Percentiles rank a stretch among this genome's conserved stretches.
Conservation (phyloP, 2,329 filamentous ascomycete genomes). For the Penicillium sp. region DNA sequence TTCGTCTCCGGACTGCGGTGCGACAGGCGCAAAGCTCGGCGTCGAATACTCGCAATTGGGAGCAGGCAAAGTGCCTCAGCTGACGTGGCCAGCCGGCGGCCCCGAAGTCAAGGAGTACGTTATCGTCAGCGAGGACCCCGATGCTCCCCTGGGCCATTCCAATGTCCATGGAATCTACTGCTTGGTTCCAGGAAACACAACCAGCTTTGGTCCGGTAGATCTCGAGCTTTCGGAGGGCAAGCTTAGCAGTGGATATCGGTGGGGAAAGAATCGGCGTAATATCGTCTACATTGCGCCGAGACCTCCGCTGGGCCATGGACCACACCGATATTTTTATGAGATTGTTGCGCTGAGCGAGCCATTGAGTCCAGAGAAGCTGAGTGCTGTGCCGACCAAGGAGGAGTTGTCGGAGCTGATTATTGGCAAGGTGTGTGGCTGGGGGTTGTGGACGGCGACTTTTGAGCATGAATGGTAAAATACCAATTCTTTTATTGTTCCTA, state of each 20-base stretch:
- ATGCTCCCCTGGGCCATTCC: constrained; percentile 16
- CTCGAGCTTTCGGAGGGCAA: constrained; percentile 29
- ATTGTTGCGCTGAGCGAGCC: constrained; percentile 46
- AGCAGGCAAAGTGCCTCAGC: not conserved
- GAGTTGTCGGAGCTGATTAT: constrained; percentile 43
- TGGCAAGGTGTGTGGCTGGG: constrained; percentile 50
- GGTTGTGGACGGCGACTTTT: constrained; percentile 38
- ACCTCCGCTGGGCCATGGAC: constrained; percentile 49
- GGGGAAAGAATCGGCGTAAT: constrained; percentile 40
- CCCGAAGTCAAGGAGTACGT: constrained; percentile 10
- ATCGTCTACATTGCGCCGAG: constrained; percentile 44
- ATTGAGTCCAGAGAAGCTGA: constrained; percentile 38
- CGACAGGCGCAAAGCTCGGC: not conserved
- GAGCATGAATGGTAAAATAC: constrained; percentile 24
- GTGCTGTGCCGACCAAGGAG: constrained; percentile 38
- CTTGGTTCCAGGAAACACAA: constrained; percentile 32
- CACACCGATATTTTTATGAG: constrained; percentile 52
- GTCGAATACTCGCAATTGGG: not conserved
- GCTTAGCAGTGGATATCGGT: constrained; percentile 44
- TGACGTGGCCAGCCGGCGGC: not conserved
- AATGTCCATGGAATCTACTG: constrained; percentile 18
- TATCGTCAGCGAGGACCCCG: constrained; percentile 18
- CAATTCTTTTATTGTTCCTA: too few relatives aligned
- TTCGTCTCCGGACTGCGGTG: not conserved
- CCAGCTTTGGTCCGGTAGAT: constrained; percentile 33